phyloP scores from a whole-genome alignment of 2,329 filamentous ascomycete genomes.

The Talaromyces verruculosus region DNA sequence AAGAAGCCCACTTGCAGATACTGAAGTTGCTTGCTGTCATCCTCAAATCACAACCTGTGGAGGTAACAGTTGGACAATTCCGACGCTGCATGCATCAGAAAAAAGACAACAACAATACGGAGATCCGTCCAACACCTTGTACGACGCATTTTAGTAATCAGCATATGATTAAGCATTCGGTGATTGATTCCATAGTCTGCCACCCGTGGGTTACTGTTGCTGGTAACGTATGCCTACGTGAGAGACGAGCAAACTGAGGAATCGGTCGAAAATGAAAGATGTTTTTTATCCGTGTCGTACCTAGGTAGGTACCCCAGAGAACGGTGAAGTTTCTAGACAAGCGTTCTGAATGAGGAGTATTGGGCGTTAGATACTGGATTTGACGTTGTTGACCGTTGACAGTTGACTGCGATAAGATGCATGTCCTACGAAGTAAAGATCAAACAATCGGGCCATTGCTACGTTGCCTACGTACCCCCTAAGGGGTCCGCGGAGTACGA shows the following conservation, averaged over 20 bases:
- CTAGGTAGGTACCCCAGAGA: too few relatives aligned
- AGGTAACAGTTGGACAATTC: conserved; percentile 1
- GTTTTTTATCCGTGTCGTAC: background rate
- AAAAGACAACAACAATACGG: background rate
- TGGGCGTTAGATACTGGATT: background rate
- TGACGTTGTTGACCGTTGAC: background rate
- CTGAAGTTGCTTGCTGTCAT: background rate
- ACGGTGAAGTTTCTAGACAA: background rate
- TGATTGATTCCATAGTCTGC: background rate
- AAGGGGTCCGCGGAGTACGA: background rate
- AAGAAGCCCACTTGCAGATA: background rate
- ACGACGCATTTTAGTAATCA: background rate
- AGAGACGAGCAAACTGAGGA: background rate
- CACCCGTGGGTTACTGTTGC: background rate
- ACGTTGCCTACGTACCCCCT: background rate
- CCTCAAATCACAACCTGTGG: background rate
- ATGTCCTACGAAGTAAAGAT: background rate
- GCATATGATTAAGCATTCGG: background rate
- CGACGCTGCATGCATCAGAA: conserved; percentile 6
- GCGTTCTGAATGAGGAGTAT: background rate
- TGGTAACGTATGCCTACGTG: background rate
- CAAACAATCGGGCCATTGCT: background rate
- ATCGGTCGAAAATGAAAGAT: background rate
- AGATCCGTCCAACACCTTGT: background rate
- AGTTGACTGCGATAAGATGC: background rate